Evolutionary conservation across 139 green algal genomes (phyloP), one percentile per base, ranked within the genome.

Genomic region (Coccomyxa sp.): DNA sequence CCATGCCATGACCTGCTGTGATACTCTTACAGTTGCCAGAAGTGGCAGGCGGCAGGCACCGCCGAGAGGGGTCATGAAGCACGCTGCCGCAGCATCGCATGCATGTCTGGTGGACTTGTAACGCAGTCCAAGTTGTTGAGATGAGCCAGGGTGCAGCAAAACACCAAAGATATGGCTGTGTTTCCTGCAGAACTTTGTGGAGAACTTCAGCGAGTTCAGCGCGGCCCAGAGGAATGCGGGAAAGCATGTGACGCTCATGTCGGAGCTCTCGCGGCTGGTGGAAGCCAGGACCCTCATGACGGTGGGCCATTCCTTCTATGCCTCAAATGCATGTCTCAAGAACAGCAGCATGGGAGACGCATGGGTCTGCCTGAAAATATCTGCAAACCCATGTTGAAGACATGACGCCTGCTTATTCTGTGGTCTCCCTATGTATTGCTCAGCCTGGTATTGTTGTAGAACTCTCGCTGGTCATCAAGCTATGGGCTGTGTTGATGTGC

Each of bases 191-290:
- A 78, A 80, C 22, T 97, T 97, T 81, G 89, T 98, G 39, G 92
- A 98, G 82, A 89, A 94, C 86, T 85, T 88, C 39, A 39, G 72
- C 29, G 93, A 97, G 70, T 95, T 94, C 84, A 87, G 74, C 37
- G 74, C 85, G 50, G 79, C 86, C 24, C 87, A 95, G 84, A 80
- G 81, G 58, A 90, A 94, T 37, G 92, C 95, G 2, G 88, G 85
- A 81, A 97, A 97, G 88, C 94, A 98, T 82, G 94, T 97, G 7
- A 93, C 93, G 44, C 83, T 97, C 35, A 92, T 97, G 84, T 89
- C 79, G 14, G 86, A 93, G 85, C 87, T 98, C 34, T 88, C 75
- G 24, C 85, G 88, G 22, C 78, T 80, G 2, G 89, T 97, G 29
- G 78, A 85, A 22, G 70, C 36, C 16, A 82, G 94, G 10, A 79